Evolutionary conservation across 2,329 filamentous ascomycete species (phyloP).

Genomic region (Pyrenophora graminea): DNA sequence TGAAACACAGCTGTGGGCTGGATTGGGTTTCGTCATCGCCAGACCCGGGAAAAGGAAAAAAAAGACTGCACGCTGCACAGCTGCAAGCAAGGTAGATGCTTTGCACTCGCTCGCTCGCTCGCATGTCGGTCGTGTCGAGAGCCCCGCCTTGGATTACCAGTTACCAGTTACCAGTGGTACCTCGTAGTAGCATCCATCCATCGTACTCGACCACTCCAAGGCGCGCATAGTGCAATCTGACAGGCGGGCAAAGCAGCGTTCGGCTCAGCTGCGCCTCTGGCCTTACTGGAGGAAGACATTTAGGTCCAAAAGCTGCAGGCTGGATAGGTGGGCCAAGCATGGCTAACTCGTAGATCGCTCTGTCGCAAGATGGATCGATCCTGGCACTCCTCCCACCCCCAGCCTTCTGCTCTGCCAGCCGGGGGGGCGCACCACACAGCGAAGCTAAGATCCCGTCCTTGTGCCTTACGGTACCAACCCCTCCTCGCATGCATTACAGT

Average conservation of each 20-base stretch:
- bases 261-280: conserved; percentile 6
- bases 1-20: conserved; percentile 23
- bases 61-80: not conserved
- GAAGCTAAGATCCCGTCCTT: conserved; percentile 30
- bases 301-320: not conserved
- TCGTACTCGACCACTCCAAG: conserved; percentile 11
- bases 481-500: conserved; percentile 37
- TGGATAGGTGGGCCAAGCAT: conserved; percentile 14
- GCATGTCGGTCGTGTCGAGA: conserved; percentile 3
- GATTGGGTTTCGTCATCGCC: conserved; percentile 21
- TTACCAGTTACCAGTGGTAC: conserved; percentile 5
- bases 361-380: conserved; percentile 31
- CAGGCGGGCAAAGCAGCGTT: conserved; percentile 11
- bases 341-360: conserved; percentile 19
- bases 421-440: conserved; percentile 30
- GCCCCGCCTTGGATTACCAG: conserved; percentile 8
- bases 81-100: conserved; percentile 17
- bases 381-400: conserved; percentile 25
- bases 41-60: no score
- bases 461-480: conserved; percentile 27
- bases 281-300: no score
- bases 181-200: conserved; percentile 1
- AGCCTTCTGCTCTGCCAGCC: conserved; percentile 28
- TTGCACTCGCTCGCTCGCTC: not conserved
- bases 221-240: conserved; percentile 17